Percentiles rank a stretch among this genome's conserved stretches.
Conservation (phyloP, 176 grass and related monocot species). For the Oryza meridionalis region DNA sequence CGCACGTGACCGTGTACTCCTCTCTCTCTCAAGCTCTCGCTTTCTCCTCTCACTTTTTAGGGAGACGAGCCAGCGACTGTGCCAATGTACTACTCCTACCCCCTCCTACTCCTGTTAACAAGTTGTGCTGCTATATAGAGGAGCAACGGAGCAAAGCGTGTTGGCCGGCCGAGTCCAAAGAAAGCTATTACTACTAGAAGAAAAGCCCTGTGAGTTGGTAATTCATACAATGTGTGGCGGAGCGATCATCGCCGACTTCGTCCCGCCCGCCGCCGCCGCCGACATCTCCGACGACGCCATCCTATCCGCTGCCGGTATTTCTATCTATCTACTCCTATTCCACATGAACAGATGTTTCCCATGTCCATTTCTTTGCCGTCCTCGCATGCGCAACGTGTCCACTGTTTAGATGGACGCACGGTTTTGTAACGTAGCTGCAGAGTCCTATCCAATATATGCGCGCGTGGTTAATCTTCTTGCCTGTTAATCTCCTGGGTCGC, state of each 20-base stretch:
- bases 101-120: too few species aligned
- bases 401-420: not conserved
- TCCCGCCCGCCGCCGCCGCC: not conserved
- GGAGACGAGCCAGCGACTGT: too few species aligned
- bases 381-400: not conserved
- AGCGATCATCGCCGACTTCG: constrained; percentile 46
- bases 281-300: not conserved
- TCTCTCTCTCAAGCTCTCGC: too few species aligned
- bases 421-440: constrained; percentile 2
- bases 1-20: not conserved
- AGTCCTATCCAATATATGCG: not conserved
- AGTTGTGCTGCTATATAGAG: too few species aligned
- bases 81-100: too few species aligned
- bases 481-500: too few species aligned
- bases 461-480: not conserved
- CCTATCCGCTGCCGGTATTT: constrained; percentile 15
- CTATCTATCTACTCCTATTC: not conserved
- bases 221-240: constrained; percentile 52
- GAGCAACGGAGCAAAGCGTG: too few species aligned
- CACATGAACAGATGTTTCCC: not conserved
- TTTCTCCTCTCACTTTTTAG: not conserved
- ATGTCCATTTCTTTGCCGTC: not conserved
- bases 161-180: too few species aligned
- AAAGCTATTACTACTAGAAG: too few species aligned
- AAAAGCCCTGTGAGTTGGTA: too few species aligned